Conservation (phyloP, 208 protist genomes). For the Leishmania arabica region DNA sequence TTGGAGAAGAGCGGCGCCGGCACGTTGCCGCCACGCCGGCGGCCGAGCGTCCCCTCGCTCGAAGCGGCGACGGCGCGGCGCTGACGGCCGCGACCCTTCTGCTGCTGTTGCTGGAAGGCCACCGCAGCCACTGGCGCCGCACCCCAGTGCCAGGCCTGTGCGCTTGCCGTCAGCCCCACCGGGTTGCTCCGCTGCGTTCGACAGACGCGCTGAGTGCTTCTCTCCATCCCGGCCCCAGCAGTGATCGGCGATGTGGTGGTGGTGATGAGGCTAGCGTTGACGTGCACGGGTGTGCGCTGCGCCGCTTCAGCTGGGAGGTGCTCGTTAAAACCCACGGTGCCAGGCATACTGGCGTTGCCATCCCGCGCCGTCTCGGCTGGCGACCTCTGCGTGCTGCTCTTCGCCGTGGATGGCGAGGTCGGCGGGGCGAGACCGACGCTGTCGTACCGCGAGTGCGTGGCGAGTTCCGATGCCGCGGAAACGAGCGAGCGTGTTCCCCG, state of each 20-base stretch:
- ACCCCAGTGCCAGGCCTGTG: conserved; percentile 35
- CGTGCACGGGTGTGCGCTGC: conserved; percentile 18
- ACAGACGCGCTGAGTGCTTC: neutral
- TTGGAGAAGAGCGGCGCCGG: conserved; percentile 10
- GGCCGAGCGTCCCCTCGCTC: neutral
- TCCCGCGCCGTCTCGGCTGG: conserved; percentile 4
- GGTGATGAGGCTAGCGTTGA: conserved; percentile 3
- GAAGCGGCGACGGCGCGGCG: neutral
- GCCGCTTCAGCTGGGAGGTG: conserved; percentile 2
- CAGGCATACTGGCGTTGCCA: conserved; percentile 12
- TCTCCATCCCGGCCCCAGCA: neutral
- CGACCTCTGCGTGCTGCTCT: conserved; percentile 7
- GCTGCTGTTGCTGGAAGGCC: conserved; percentile 4
- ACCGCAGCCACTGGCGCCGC: neutral
- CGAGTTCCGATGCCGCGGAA: neutral
- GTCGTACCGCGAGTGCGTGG: neutral
- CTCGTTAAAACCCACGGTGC: neutral
- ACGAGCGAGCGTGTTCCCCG: neutral
- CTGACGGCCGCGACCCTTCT: conserved; percentile 8
- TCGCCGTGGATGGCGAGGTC: neutral
- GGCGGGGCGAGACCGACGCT: conserved; percentile 1
- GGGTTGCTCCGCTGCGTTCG: conserved; percentile 14
- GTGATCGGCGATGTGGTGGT: neutral
- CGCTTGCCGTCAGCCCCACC: conserved; percentile 9
- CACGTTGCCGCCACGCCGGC: conserved; percentile 1